These are phyloP conservation scores for Endocalyx cinctus DNA, from an alignment of 2,329 filamentous ascomycete genomes.

Conservation along the genomic window DNA sequence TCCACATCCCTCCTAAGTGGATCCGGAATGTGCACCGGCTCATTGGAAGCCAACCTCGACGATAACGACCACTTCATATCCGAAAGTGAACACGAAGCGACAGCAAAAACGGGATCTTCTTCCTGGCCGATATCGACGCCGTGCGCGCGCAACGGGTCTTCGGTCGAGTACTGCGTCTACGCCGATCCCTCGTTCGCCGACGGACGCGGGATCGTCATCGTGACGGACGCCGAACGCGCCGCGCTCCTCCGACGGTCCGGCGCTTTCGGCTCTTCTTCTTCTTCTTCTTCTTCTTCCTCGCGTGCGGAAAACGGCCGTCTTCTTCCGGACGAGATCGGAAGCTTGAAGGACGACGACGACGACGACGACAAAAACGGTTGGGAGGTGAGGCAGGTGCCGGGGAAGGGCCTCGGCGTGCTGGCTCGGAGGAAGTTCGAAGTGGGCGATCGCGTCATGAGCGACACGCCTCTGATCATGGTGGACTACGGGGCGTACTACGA, in stretches of 20 bases:
- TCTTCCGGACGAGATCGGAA: too few species aligned
- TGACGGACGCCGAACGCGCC: slow-evolving; percentile 31
- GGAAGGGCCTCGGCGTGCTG: slow-evolving; percentile 35
- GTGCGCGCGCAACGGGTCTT: slow-evolving; percentile 7
- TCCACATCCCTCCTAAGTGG: too few species aligned
- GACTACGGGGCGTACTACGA: slow-evolving; percentile 33
- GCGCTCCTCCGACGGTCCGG: slow-evolving; percentile 20
- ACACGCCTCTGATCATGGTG: slow-evolving; percentile 33
- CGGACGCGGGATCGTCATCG: slow-evolving; percentile 33
- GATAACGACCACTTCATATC: too few species aligned
- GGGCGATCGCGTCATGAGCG: slow-evolving; percentile 34
- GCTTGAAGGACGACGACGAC: too few species aligned
- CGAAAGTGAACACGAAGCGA: too few species aligned
- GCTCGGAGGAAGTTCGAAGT: slow-evolving; percentile 28
- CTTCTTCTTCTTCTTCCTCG: too few species aligned
- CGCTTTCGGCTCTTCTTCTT: too few species aligned
- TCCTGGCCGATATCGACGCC: slow-evolving; percentile 9
- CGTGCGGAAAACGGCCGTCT: too few species aligned
- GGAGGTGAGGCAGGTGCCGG: slow-evolving; percentile 31
- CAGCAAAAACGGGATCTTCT: too few species aligned
- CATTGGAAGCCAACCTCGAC: too few species aligned
- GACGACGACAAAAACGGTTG: slow-evolving; percentile 20
- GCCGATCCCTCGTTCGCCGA: slow-evolving; percentile 28
- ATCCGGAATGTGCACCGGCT: too few species aligned
- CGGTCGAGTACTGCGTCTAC: slow-evolving; percentile 32